Evolutionary conservation across 2,329 filamentous ascomycete species (phyloP).

Genomic region (Cladobotryum protrusum): DNA sequence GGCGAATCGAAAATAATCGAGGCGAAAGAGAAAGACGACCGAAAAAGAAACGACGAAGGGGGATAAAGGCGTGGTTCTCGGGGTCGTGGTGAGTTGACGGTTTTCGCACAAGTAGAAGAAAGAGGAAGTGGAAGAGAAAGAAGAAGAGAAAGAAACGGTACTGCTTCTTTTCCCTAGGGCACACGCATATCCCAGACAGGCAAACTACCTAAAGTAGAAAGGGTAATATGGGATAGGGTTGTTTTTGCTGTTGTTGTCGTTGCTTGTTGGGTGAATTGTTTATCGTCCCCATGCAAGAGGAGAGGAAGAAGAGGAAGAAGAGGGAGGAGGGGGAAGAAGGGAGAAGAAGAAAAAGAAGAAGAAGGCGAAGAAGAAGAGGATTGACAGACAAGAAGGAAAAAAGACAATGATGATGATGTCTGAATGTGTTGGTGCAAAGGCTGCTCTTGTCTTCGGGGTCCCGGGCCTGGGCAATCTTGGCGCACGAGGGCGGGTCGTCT

Average conservation of each 20-base stretch:
- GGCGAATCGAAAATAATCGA: background rate
- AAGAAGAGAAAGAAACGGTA: too few relatives aligned
- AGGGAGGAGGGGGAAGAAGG: background rate
- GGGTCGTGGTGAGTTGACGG: background rate
- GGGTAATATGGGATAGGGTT: too few relatives aligned
- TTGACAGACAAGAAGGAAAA: background rate
- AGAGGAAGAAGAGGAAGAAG: background rate
- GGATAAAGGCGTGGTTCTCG: background rate
- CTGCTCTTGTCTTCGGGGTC: constrained; percentile 8
- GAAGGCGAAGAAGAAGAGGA: background rate
- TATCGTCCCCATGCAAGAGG: background rate
- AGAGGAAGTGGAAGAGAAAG: too few relatives aligned
- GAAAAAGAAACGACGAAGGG: background rate
- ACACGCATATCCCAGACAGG: too few relatives aligned
- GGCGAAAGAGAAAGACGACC: background rate
- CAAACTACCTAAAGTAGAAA: too few relatives aligned
- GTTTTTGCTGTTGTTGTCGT: too few relatives aligned
- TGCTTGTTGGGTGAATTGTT: background rate
- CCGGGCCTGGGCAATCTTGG: constrained; percentile 5
- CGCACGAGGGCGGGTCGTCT: constrained; percentile 13
- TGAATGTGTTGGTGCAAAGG: background rate
- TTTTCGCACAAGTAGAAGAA: background rate
- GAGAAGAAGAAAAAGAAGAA: background rate
- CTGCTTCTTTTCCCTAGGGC: too few relatives aligned
- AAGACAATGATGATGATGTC: background rate